phyloP scores from a whole-genome alignment of 148 eudicot species.

The Amaranthus palmeri region DNA sequence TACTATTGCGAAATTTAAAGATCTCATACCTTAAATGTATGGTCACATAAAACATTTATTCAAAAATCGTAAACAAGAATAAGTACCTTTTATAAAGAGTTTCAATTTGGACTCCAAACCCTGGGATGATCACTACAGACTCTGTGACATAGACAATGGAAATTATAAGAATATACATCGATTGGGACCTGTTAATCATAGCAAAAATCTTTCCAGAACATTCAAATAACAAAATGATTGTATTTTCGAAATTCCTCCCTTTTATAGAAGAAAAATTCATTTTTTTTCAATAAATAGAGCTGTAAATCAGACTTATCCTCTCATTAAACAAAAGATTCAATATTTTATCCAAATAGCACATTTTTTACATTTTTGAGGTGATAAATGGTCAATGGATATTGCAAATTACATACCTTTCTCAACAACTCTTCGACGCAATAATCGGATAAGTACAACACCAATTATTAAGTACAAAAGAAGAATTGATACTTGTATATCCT shows the following conservation, averaged over 20 bases:
- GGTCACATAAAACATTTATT: background rate
- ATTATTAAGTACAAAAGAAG: constrained; percentile 3
- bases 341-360: too few species aligned
- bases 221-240: background rate
- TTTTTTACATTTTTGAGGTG: too few species aligned
- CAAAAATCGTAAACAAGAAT: background rate
- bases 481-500: constrained; percentile 17
- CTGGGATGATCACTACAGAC: constrained; percentile 68
- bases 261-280: background rate
- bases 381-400: too few species aligned
- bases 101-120: constrained; percentile 89
- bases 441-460: constrained; percentile 35
- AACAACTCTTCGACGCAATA: constrained; percentile 37
- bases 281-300: background rate
- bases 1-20: too few species aligned
- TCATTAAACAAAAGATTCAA: too few species aligned
- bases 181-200: background rate
- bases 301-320: too few species aligned
- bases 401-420: constrained; percentile 52
- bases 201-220: background rate
- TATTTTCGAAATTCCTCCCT: background rate
- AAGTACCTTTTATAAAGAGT: constrained; percentile 70
- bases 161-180: constrained; percentile 15
- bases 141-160: constrained; percentile 43
- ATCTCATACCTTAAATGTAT: background rate